Base-by-base conservation (phyloP, 2,329 filamentous ascomycete species). In the Lasiodiplodia sp. region DNA sequence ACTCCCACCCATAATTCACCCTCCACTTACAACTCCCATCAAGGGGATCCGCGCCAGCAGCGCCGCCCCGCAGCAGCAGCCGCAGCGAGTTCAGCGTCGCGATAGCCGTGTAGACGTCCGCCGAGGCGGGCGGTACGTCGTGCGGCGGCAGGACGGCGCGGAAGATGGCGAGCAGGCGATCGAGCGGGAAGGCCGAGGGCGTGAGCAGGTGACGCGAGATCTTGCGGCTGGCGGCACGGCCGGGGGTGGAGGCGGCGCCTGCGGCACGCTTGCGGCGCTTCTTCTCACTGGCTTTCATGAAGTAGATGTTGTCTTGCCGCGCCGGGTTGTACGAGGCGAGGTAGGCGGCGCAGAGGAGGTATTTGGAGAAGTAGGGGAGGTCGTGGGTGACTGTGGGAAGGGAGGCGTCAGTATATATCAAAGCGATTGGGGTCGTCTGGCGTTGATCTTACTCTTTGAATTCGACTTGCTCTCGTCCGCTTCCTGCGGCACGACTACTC, bases 281-380 rank as follows among this genome's bases (percentile, higher is more conserved):
- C 73, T 80, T 80, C 64, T 84, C 83, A 68, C 90, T 86, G 75
- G 88, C 86, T 14, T 92, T 93, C 72, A 91, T 93, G 83, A 96
- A 96, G 75, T 93, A 88, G 1, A 88, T 85, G 4, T 88, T 82
- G 77, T 96, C 92, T 75, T 92, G 88, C n/a, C 88, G 86, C 1
- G 91, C 82, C 16, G 91, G 87, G 77, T 94, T 96, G 84, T 93
- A 92, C 1, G 91, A 93, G 64, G 92, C 91, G 3, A 96, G 87
- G 79, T 96, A 96, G 3, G 92, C 90, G 44, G 92, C 88, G 31
- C 94, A 85, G 12, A 96, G 87, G 34, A 95, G 85, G 66, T 92
- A 87, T 51, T 92, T 90, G 2, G 92, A 90, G 62, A 90, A 91
- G 66, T 90, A 90, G 0, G 92, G 92, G 6, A 96, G 77, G 49